Base-by-base conservation (phyloP, 495 filamentous ascomycete species). In the Poronia punctata region DNA sequence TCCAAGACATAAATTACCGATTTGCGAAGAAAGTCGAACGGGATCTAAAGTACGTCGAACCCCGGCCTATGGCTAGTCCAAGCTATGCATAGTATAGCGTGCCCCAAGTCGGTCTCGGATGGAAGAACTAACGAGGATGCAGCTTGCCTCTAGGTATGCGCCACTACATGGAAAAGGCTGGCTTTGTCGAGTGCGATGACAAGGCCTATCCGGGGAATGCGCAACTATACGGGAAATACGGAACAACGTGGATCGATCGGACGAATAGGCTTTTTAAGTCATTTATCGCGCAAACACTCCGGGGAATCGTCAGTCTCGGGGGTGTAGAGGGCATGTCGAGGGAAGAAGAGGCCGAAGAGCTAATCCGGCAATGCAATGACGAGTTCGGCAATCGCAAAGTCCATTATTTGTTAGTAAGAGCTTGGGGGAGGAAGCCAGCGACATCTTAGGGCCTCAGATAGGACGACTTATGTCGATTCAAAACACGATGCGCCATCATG, bases 311-410 rank as follows among this genome's bases (percentile, higher is more conserved):
- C 2, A 15, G 15, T 5, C n/a, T 29, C 7, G 40, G 40, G 5
- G 40, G 40, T 4, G 32, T 43, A 12, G 32, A 43, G 23, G 40
- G 40, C 7, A 43, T 43, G 40, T 7, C 23, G 11, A 43, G 31
- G 7, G 9, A 29, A 12, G 24, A 43, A 33, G 40, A 43, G 21
- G 29, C 21, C 1, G 29, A 15, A 5, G 38, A 26, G 29, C 11
- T 41, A 7, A 20, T 41, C 11, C 28, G 28, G 16, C n/a, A 11
- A 11, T 33, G 16, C 15, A 8, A 34, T 3, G 7, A 26, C 3
- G 38, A 41, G 0, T 41, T 41, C 14, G 29, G 11, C 2, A 30
- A 41, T 34, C 9, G 7, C 10, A 41, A 41, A 11, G 26, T 41
- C 8, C 19, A 41, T 26, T 17, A 20, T 19, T 4, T 41, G 4